phyloP scores from a whole-genome alignment of 2,329 filamentous ascomycete genomes.

The Ophiosphaerella herpotricha region DNA sequence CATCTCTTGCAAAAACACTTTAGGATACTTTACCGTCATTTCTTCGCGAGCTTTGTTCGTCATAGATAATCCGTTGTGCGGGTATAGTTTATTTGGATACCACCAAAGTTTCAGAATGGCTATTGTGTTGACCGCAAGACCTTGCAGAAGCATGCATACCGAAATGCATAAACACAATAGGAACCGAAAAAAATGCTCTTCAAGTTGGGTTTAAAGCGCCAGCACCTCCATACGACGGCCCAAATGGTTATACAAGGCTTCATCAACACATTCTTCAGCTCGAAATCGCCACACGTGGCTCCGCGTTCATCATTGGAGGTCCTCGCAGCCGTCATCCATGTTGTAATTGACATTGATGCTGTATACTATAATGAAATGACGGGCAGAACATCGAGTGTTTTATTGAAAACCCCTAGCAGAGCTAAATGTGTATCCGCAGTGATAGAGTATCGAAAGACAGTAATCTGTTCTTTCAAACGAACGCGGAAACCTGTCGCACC shows the following conservation, averaged over 20 bases:
- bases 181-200: constrained; percentile 1
- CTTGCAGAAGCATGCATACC: constrained; percentile 4
- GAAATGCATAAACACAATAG: constrained; percentile 8
- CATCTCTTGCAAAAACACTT: neutral
- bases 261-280: constrained; percentile 6
- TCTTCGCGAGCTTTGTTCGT: neutral
- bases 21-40: constrained; percentile 2
- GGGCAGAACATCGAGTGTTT: constrained; percentile 5
- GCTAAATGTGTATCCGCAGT: constrained; percentile 5
- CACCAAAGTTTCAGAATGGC: constrained; percentile 9
- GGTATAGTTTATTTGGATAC: constrained; percentile 1
- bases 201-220: neutral
- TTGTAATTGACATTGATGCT: neutral
- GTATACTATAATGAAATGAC: constrained; percentile 8
- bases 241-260: constrained; percentile 11
- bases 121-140: constrained; percentile 7
- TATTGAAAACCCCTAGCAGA: constrained; percentile 8
- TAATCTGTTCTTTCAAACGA: neutral
- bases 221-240: neutral
- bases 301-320: neutral
- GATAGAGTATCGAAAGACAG: too few species aligned
- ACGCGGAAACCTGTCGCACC: neutral
- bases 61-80: neutral
- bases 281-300: constrained; percentile 5
- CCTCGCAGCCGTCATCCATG: constrained; percentile 2